Evolutionary conservation across 768 basidiomycete species (phyloP).

Genomic region (Tylopilus intermedius): DNA sequence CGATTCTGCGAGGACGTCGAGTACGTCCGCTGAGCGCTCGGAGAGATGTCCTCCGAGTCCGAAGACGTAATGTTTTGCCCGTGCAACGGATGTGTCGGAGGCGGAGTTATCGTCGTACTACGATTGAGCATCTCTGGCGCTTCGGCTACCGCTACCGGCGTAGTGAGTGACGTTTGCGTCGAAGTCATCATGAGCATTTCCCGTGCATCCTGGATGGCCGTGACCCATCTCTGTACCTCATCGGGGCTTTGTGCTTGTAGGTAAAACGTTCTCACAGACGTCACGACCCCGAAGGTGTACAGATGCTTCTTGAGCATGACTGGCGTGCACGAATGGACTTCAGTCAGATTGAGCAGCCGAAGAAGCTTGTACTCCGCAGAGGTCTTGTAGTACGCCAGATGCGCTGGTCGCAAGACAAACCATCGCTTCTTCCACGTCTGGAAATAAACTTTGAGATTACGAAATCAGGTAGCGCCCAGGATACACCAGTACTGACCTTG

Average conservation of each 20-base stretch:
- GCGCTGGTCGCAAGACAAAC: slow-evolving; percentile 91
- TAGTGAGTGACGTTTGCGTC: slow-evolving; percentile 48
- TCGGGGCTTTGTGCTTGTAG: slow-evolving; percentile 67
- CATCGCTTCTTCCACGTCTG: slow-evolving; percentile 99
- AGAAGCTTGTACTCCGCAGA: slow-evolving; percentile 91
- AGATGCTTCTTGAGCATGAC: slow-evolving; percentile 86
- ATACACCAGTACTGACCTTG: slow-evolving; percentile 57
- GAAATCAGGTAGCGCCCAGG: background rate
- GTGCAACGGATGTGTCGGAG: slow-evolving; percentile 41
- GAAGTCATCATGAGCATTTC: slow-evolving; percentile 59
- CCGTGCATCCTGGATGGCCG: slow-evolving; percentile 72
- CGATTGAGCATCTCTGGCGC: slow-evolving; percentile 27
- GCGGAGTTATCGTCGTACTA: slow-evolving; percentile 37
- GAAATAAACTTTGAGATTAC: slow-evolving; percentile 1
- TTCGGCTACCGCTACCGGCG: slow-evolving; percentile 52
- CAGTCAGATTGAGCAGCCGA: slow-evolving; percentile 77
- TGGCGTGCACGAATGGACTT: slow-evolving; percentile 85
- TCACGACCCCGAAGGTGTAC: slow-evolving; percentile 89
- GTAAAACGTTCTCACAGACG: slow-evolving; percentile 85
- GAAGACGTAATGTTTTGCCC: slow-evolving; percentile 61
- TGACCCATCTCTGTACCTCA: slow-evolving; percentile 83
- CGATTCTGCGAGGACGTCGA: slow-evolving; percentile 45
- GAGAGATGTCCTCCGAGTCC: slow-evolving; percentile 71
- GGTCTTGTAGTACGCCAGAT: slow-evolving; percentile 95
- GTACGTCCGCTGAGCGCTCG: slow-evolving; percentile 39